These are phyloP conservation scores for Liriodendron chinense DNA, from an alignment of 164 flowering plant species.

Conservation along the genomic window DNA sequence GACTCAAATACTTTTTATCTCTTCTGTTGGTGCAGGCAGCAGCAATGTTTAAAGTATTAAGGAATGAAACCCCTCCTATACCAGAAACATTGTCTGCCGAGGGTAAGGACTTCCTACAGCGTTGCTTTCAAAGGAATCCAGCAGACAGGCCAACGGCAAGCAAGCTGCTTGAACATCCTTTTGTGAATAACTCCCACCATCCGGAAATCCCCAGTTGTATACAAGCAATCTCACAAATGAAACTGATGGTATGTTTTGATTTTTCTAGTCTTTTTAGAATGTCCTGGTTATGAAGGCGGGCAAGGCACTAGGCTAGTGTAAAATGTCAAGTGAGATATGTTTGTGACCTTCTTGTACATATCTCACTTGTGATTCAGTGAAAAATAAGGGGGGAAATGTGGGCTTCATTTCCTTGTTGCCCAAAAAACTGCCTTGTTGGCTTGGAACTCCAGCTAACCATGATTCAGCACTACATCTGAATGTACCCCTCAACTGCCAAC, in stretches of 20 bases:
- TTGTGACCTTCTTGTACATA: too few species aligned
- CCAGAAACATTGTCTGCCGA: slow-evolving; percentile 74
- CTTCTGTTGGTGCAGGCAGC: slow-evolving; percentile 58
- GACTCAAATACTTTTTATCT: neutral
- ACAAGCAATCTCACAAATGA: slow-evolving; percentile 23
- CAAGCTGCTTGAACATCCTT: slow-evolving; percentile 66
- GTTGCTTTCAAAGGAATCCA: slow-evolving; percentile 84
- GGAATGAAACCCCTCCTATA: slow-evolving; percentile 61
- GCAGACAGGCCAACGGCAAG: slow-evolving; percentile 80
- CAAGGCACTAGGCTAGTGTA: too few species aligned
- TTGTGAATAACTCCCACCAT: slow-evolving; percentile 45
- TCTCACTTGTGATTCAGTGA: too few species aligned
- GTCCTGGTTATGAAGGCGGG: neutral
- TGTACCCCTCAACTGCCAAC: neutral
- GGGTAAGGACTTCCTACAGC: slow-evolving; percentile 74
- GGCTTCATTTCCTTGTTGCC: too few species aligned
- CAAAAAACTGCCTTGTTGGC: too few species aligned
- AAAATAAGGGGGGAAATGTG: too few species aligned
- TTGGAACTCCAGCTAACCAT: too few species aligned
- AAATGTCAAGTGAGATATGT: too few species aligned
- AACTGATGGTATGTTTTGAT: slow-evolving; percentile 16
- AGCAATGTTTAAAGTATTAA: slow-evolving; percentile 87
- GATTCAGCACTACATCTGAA: neutral
- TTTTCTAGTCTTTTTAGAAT: neutral
- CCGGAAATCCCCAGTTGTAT: slow-evolving; percentile 25